Conservation (phyloP, 768 basidiomycete species). For the Russula vinacea region DNA sequence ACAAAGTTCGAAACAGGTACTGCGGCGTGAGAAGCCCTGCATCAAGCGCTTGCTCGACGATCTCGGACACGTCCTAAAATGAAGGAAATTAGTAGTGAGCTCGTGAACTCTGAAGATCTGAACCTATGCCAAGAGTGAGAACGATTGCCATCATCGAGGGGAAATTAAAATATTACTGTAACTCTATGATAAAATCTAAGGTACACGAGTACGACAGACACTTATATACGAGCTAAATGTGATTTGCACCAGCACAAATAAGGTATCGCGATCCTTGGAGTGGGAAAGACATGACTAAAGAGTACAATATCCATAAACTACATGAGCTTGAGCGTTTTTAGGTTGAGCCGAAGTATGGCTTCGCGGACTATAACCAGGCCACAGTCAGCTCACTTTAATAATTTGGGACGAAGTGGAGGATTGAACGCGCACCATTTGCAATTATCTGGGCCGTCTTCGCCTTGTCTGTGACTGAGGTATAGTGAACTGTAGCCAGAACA, state of each 20-base stretch:
- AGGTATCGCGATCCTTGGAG: constrained; percentile 11
- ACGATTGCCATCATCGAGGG: constrained; percentile 40
- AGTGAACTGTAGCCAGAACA: constrained; percentile 52
- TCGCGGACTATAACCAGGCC: constrained; percentile 45
- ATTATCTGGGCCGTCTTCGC: constrained; percentile 71
- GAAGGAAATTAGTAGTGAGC: not conserved
- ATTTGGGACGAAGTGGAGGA: too few species aligned
- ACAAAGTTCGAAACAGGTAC: constrained; percentile 43
- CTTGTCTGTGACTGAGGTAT: constrained; percentile 81
- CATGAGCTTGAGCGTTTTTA: constrained; percentile 56
- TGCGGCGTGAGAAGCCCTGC: constrained; percentile 60
- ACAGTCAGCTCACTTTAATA: not conserved
- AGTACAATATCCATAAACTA: constrained; percentile 7
- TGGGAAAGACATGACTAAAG: not conserved
- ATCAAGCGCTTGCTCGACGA: constrained; percentile 57
- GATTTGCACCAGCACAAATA: not conserved
- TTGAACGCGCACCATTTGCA: constrained; percentile 51
- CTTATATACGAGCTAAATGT: constrained; percentile 19
- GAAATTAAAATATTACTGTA: constrained; percentile 21
- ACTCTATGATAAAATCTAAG: not conserved
- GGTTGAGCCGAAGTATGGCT: constrained; percentile 61
- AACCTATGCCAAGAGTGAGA: constrained; percentile 63
- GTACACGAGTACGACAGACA: not conserved
- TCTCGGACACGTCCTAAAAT: constrained; percentile 48
- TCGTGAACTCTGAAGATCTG: constrained; percentile 42